Evolutionary conservation across 2,329 filamentous ascomycete genomes (phyloP), one percentile per base, ranked within the genome.

Genomic region (Exophiala phaeomuriformis): DNA sequence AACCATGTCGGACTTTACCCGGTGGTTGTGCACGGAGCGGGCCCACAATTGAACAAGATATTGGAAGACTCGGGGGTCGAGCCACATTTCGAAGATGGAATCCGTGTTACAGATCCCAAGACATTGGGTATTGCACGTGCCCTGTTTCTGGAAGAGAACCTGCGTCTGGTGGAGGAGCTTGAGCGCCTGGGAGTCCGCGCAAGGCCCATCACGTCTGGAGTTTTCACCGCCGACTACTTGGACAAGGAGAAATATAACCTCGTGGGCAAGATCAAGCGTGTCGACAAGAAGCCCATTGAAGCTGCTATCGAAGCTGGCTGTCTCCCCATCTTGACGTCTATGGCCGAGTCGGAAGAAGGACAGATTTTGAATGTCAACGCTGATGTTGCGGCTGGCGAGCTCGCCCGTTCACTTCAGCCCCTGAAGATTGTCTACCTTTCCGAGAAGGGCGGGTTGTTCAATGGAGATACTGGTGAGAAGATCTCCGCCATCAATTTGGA

Each of bases 391-490:
- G 93, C 93, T 31, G 90, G 90, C 61, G 91, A 96, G 74, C 78
- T 98, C 57, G 91, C 93, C 28, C 84, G 88, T 56, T 83, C 87
- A 52, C 77, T 98, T 50, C 85, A 97, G 72, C 93, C 93, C 29
- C 76, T 97, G 65, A 98, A 98, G 82, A 91, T 97, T 57, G 90
- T 98, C 56, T 98, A 96, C 69, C 79, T 97, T n/a, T 94, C 90
- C 3, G 93, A 98, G 75, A 97, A 97, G 79, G 93, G 93, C 47
- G 93, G 91, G 5, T 75, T 98, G 33, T 95, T 95, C 73, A 89
- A 97, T 68, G 90, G 90, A 55, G 88, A 95, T 60, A 88, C 85
- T n/a, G 86, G 86, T 55, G 85, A 91, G 76, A 95, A 95, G 76
- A 97, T 97, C 66, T 95, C 91, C 4, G 88, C 86, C 55, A 97